A percentile compares a stretch with the other conserved stretches of the same genome.
These are phyloP conservation scores for Starmerella vaccinii DNA, from an alignment of 805 yeast species.

Conservation along the genomic window DNA sequence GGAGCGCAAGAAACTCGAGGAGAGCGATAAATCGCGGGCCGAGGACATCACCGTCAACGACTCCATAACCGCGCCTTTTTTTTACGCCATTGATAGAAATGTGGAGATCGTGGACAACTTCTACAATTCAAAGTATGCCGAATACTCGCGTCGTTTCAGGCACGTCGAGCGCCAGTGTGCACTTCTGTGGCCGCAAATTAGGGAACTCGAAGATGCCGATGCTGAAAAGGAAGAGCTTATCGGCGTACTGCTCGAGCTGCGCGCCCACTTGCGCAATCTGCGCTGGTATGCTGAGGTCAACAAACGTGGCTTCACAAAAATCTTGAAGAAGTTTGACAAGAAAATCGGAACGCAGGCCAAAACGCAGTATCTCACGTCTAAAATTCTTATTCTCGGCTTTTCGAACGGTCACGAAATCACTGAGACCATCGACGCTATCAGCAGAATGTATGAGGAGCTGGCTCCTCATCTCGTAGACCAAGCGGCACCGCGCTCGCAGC, in stretches of 20 bases:
- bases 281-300: conserved; percentile 93
- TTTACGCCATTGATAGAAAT: conserved; percentile 67
- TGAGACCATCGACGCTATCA: conserved; percentile 37
- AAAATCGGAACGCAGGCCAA: conserved; percentile 56
- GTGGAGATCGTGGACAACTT: conserved; percentile 73
- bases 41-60: conserved; percentile 11
- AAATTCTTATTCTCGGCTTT: conserved; percentile 66
- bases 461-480: conserved; percentile 24
- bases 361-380: conserved; percentile 47
- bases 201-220: conserved; percentile 30
- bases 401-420: conserved; percentile 59
- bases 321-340: conserved; percentile 81
- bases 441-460: conserved; percentile 24
- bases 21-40: background rate
- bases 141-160: conserved; percentile 60
- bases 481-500: background rate
- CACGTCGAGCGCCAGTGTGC: conserved; percentile 28
- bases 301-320: conserved; percentile 79
- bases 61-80: conserved; percentile 38
- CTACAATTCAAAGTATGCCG: conserved; percentile 60
- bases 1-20: conserved; percentile 26
- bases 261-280: conserved; percentile 66
- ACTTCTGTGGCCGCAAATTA: conserved; percentile 11
- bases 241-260: conserved; percentile 61
- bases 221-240: conserved; percentile 56